A percentile compares a stretch with the other conserved stretches of the same genome.
Conservation (phyloP, 2,329 filamentous ascomycete species). For the Fonsecaea erecta region DNA sequence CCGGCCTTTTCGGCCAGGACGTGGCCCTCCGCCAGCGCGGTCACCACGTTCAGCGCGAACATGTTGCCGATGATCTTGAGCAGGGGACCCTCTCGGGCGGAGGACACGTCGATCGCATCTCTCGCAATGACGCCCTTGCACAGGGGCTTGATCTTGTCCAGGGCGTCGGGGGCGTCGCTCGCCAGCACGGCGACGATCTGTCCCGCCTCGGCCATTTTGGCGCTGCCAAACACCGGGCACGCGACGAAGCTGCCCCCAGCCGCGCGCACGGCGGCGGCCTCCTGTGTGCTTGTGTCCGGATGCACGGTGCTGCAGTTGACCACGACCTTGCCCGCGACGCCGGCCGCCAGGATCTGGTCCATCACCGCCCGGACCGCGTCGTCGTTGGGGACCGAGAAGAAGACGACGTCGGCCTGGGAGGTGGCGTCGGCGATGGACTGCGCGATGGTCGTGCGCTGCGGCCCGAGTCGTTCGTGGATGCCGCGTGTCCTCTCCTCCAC, state of each 20-base stretch:
- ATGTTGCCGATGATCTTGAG: conserved; percentile 86
- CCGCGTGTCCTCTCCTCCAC: conserved; percentile 69
- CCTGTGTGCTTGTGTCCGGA: conserved; percentile 73
- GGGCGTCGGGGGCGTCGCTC: conserved; percentile 59
- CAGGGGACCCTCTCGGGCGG: conserved; percentile 68
- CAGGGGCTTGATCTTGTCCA: conserved; percentile 70
- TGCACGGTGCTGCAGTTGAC: conserved; percentile 87
- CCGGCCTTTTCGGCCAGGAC: conserved; percentile 80
- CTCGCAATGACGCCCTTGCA: conserved; percentile 73
- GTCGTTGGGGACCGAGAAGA: conserved; percentile 80
- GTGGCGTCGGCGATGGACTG: conserved; percentile 68
- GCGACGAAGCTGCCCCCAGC: conserved; percentile 75
- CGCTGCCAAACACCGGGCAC: conserved; percentile 58
- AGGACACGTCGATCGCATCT: conserved; percentile 69
- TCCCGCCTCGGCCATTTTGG: conserved; percentile 63
- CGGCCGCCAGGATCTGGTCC: conserved; percentile 58
- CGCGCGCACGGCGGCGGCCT: conserved; percentile 62
- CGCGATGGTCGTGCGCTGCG: conserved; percentile 64
- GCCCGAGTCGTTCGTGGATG: conserved; percentile 63
- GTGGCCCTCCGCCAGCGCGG: conserved; percentile 76
- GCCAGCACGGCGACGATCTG: conserved; percentile 74
- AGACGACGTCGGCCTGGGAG: conserved; percentile 73
- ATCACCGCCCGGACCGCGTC: conserved; percentile 69
- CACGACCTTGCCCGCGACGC: conserved; percentile 74
- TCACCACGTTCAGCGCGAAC: conserved; percentile 81